phyloP scores from a whole-genome alignment of 2,329 filamentous ascomycete species.

The Penicillium decumbens region DNA sequence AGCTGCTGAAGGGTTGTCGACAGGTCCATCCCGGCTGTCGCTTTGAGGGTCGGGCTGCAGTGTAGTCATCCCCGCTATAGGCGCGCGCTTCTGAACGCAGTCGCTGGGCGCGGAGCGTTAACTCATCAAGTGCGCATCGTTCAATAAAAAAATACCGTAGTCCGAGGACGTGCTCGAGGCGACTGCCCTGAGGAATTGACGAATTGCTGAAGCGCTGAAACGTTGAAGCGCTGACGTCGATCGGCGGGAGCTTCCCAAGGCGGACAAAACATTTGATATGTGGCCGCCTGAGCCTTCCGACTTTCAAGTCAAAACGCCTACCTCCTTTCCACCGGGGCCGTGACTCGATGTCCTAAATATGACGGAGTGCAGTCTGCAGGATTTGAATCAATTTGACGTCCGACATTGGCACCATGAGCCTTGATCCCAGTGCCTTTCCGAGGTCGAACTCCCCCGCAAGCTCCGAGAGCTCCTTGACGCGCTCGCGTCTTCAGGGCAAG shows the following conservation, averaged over 20 bases:
- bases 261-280: conserved; percentile 24
- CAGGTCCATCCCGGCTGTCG: conserved; percentile 14
- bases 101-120: conserved; percentile 17
- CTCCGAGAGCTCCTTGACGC: conserved; percentile 75
- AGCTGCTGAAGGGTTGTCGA: conserved; percentile 6
- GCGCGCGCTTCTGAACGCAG: conserved; percentile 22
- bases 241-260: conserved; percentile 18
- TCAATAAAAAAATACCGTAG: not conserved
- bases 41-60: conserved; percentile 9
- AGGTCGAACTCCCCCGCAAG: conserved; percentile 65
- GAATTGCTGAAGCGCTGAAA: not conserved
- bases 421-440: conserved; percentile 40
- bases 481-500: conserved; percentile 72
- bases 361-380: conserved; percentile 28
- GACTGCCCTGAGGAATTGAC: conserved; percentile 1
- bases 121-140: conserved; percentile 13
- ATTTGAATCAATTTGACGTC: conserved; percentile 21
- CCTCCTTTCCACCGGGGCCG: conserved; percentile 11
- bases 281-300: conserved; percentile 22
- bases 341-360: conserved; percentile 32
- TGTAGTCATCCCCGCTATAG: conserved; percentile 22
- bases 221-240: conserved; percentile 18
- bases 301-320: conserved; percentile 12
- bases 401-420: conserved; percentile 40
- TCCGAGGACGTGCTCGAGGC: not conserved